Evolutionary conservation across 495 filamentous ascomycete species (phyloP).

Genomic region (Lindgomyces ingoldianus): DNA sequence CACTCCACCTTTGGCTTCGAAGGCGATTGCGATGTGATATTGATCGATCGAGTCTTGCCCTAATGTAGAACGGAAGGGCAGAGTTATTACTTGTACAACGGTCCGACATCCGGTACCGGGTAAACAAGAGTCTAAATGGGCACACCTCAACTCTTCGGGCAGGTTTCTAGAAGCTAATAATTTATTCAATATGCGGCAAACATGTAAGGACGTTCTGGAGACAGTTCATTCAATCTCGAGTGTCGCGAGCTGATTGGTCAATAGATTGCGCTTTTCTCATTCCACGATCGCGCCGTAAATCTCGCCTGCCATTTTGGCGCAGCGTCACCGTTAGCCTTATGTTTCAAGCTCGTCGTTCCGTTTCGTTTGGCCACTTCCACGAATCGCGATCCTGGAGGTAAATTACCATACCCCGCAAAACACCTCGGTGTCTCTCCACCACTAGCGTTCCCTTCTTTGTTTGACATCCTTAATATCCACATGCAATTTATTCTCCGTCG

Average conservation of each 20-base stretch:
- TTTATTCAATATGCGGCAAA: slow-evolving; percentile 1
- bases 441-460: background rate
- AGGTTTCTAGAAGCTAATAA: slow-evolving; percentile 4
- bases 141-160: background rate
- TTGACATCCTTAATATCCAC: slow-evolving; percentile 1
- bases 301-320: background rate
- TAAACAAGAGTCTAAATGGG: background rate
- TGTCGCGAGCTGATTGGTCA: background rate
- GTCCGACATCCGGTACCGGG: slow-evolving; percentile 17
- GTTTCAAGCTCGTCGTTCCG: slow-evolving; percentile 4
- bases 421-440: slow-evolving; percentile 9
- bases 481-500: slow-evolving; percentile 30
- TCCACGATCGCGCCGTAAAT: background rate
- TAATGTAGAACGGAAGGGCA: background rate
- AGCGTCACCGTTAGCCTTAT: background rate
- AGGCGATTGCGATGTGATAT: background rate
- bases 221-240: background rate
- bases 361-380: background rate
- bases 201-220: background rate
- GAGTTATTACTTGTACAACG: background rate
- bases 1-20: background rate
- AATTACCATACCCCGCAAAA: too few relatives aligned
- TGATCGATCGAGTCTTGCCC: background rate
- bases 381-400: too few relatives aligned
- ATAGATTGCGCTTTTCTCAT: background rate